Base-by-base conservation (phyloP, 257 asterid genomes). In the Coffea eugenioides region DNA sequence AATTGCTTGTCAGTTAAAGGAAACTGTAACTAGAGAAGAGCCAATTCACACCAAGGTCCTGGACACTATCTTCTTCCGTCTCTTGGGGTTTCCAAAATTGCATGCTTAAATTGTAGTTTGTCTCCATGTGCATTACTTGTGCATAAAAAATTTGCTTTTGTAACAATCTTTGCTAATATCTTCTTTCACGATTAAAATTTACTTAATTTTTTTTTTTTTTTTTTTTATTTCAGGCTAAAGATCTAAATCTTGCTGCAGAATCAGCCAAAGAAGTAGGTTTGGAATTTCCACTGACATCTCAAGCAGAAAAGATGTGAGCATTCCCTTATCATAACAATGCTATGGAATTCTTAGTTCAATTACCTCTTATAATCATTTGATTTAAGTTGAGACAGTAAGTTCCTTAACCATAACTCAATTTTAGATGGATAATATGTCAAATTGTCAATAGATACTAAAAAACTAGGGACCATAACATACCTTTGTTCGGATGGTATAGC, bases 291-390 rank as follows among this genome's bases (percentile, higher is more conserved):
- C 79, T 88, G 90, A 78, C 97, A 57, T 84, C 81, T 81, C 83
- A 87, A 80, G 93, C 98, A 27, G 90, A 88, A 73, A 85, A 88
- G 62, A 92, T 95, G 99, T 95, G 82, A 85, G 96, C 74, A 49
- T 64, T 61, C 73, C 68, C 76, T 39, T 45, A n/a, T 48, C 12
- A 12, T 59, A 56, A 77, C 48, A 45, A 41, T 15, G 39, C 51
- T 34, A 5, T 16, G 64, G 3, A 71, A 31, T 12, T 20, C 11
- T 59, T 34, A 34, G 41, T 31, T 57, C 2, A 57, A 18, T 48
- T 59, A 71, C 39, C 16, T 41, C 20, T 36, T 4, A 15, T 15
- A 10, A 34, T 34, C n/a, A 20, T 41, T 25, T 73, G 69, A 59
- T 23, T 51, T 36, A 57, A 39, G 68, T 74, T 56, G 43, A 25